Percentiles rank a stretch among this genome's conserved stretches.
These are phyloP conservation scores for Pythium periplocum DNA, from an alignment of 352 stramenopile species.

Conservation along the genomic window DNA sequence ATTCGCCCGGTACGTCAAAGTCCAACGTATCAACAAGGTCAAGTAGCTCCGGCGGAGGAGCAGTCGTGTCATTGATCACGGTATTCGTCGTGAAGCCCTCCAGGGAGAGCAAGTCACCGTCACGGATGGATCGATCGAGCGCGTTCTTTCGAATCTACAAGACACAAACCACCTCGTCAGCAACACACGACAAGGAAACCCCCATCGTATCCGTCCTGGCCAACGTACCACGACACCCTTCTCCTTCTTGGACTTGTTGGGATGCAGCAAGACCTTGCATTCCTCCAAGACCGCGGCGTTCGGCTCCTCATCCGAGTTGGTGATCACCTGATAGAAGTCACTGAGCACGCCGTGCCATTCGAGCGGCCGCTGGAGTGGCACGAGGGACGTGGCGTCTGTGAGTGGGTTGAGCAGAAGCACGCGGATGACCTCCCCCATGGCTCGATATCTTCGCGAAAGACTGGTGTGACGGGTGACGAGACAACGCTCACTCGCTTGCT, in stretches of 20 bases:
- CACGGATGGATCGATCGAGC: constrained; percentile 74
- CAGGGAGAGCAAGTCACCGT: constrained; percentile 71
- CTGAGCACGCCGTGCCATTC: constrained; percentile 68
- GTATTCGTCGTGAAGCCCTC: constrained; percentile 39
- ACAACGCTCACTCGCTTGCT: no score
- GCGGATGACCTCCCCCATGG: constrained; percentile 74
- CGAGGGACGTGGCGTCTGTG: constrained; percentile 57
- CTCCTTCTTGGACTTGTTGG: constrained; percentile 78
- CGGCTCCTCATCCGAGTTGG: constrained; percentile 75
- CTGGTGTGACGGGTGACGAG: no score
- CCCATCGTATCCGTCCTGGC: neutral
- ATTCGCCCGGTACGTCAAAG: constrained; percentile 43
- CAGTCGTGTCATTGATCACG: constrained; percentile 23
- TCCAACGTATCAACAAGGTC: constrained; percentile 69
- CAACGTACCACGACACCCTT: constrained; percentile 64
- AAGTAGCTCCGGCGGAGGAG: constrained; percentile 56
- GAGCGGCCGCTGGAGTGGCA: constrained; percentile 75
- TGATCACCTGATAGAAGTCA: constrained; percentile 83
- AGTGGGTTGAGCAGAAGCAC: constrained; percentile 76
- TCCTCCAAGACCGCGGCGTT: constrained; percentile 44
- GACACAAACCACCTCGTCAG: neutral
- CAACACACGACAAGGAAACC: neutral
- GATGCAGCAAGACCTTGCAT: constrained; percentile 73
- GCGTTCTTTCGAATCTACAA: constrained; percentile 59
- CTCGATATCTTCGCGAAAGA: neutral